A percentile compares a stretch with the other conserved stretches of the same genome.
Conservation (phyloP, 2,329 filamentous ascomycete species). For the Penicillium verrucosum region DNA sequence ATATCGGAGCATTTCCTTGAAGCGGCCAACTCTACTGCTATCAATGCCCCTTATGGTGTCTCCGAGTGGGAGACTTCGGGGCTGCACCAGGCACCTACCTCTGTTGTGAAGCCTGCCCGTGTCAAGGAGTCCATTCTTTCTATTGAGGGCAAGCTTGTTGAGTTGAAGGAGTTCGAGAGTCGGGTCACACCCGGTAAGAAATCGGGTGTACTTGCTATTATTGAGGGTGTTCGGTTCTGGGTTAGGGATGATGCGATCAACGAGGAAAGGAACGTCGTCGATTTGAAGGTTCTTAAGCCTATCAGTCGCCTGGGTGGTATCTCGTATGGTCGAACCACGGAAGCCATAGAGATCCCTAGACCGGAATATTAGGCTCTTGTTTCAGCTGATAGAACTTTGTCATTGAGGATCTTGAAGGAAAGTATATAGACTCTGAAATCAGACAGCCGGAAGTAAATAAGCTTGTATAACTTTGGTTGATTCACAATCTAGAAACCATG, state of each 20-base stretch:
- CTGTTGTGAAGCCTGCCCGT: slow-evolving; percentile 65
- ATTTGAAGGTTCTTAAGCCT: slow-evolving; percentile 72
- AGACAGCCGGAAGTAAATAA: neutral
- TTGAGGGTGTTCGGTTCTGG: slow-evolving; percentile 88
- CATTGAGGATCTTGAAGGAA: neutral
- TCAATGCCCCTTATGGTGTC: slow-evolving; percentile 73
- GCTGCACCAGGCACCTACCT: slow-evolving; percentile 65
- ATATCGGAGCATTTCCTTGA: slow-evolving; percentile 81
- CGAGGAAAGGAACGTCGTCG: slow-evolving; percentile 68
- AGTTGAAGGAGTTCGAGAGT: slow-evolving; percentile 73
- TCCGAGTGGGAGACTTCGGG: slow-evolving; percentile 79
- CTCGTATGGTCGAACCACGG: slow-evolving; percentile 69
- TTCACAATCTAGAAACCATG: neutral
- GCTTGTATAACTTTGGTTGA: neutral
- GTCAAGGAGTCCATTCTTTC: slow-evolving; percentile 80
- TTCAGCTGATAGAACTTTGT: neutral
- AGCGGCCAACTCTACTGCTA: slow-evolving; percentile 76
- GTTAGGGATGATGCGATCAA: slow-evolving; percentile 84
- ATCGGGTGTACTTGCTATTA: slow-evolving; percentile 68
- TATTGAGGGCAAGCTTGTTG: slow-evolving; percentile 75
- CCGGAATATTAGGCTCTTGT: slow-evolving; percentile 22
- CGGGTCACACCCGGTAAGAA: slow-evolving; percentile 67
- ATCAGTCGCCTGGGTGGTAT: slow-evolving; percentile 81
- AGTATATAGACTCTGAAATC: neutral
- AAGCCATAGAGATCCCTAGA: slow-evolving; percentile 66